Percentiles rank a stretch among this genome's conserved stretches.
Evolutionary conservation across 805 yeast genomes (phyloP).

Genomic region (Kluyveromyces starmeri): DNA sequence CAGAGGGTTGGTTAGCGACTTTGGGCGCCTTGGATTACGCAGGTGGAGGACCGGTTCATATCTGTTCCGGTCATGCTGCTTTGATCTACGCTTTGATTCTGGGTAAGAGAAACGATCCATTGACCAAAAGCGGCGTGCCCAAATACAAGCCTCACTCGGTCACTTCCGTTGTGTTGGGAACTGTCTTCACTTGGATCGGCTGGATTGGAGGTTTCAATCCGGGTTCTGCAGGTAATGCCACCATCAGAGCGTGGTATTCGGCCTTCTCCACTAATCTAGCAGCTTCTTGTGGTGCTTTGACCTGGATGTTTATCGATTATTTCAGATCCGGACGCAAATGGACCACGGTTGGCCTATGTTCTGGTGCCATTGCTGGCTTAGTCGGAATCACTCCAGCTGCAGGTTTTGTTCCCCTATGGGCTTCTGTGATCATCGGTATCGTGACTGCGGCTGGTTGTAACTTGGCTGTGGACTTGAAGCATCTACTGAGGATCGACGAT

Average conservation of each 20-base stretch:
- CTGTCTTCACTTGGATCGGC: slow-evolving; percentile 94
- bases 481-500: slow-evolving; percentile 70
- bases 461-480: slow-evolving; percentile 75
- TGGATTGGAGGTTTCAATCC: slow-evolving; percentile 97
- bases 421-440: slow-evolving; percentile 76
- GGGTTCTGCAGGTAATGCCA: slow-evolving; percentile 91
- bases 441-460: slow-evolving; percentile 73
- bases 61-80: slow-evolving; percentile 90
- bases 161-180: slow-evolving; percentile 82
- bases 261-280: slow-evolving; percentile 88
- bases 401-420: slow-evolving; percentile 89
- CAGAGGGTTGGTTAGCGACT: slow-evolving; percentile 76
- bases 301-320: slow-evolving; percentile 91
- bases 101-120: slow-evolving; percentile 83
- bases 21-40: slow-evolving; percentile 93
- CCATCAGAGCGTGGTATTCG: slow-evolving; percentile 92
- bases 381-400: slow-evolving; percentile 97
- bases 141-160: slow-evolving; percentile 93
- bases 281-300: slow-evolving; percentile 84
- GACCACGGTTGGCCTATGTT: slow-evolving; percentile 91
- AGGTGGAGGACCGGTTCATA: slow-evolving; percentile 98
- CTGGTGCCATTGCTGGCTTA: slow-evolving; percentile 88
- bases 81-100: slow-evolving; percentile 84
- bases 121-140: slow-evolving; percentile 61
- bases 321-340: slow-evolving; percentile 79